These are phyloP conservation scores for Pichia sp. DNA, from an alignment of 1,139 yeast species.

Conservation along the genomic window DNA sequence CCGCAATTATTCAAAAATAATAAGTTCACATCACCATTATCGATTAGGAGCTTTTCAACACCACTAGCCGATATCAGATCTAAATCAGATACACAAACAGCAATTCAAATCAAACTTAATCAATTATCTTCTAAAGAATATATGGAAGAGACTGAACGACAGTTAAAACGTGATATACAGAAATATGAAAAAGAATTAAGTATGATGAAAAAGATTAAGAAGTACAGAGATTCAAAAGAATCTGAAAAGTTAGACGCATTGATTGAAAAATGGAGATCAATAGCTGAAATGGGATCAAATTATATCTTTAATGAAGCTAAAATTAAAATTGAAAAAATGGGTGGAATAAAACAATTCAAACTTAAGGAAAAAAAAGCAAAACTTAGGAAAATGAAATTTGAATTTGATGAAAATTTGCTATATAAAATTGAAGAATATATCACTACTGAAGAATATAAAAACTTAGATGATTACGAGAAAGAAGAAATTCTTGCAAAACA, in stretches of 20 bases:
- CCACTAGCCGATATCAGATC: slow-evolving; percentile 18
- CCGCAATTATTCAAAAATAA: background rate
- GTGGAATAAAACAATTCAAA: slow-evolving; percentile 40
- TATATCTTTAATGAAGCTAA: slow-evolving; percentile 37
- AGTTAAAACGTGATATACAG: slow-evolving; percentile 27
- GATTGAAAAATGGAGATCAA: slow-evolving; percentile 39
- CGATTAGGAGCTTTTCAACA: slow-evolving; percentile 21
- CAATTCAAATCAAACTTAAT: slow-evolving; percentile 17
- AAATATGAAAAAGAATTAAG: slow-evolving; percentile 28
- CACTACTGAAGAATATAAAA: slow-evolving; percentile 27
- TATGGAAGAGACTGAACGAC: slow-evolving; percentile 13
- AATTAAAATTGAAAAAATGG: slow-evolving; percentile 36
- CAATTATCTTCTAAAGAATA: slow-evolving; percentile 13
- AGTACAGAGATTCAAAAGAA: slow-evolving; percentile 23
- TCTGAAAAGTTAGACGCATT: slow-evolving; percentile 27
- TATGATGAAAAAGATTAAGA: slow-evolving; percentile 33
- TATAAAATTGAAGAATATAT: slow-evolving; percentile 29
- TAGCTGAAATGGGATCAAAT: slow-evolving; percentile 39
- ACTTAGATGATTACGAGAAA: slow-evolving; percentile 22
- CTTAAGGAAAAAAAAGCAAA: slow-evolving; percentile 32
- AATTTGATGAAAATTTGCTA: slow-evolving; percentile 32
- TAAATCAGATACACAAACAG: slow-evolving; percentile 14
- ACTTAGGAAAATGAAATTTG: slow-evolving; percentile 30
- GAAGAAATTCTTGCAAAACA: slow-evolving; percentile 18
- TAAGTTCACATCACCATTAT: slow-evolving; percentile 13